Base-by-base conservation (phyloP, 208 protist species). In the Leishmania lainsoni region DNA sequence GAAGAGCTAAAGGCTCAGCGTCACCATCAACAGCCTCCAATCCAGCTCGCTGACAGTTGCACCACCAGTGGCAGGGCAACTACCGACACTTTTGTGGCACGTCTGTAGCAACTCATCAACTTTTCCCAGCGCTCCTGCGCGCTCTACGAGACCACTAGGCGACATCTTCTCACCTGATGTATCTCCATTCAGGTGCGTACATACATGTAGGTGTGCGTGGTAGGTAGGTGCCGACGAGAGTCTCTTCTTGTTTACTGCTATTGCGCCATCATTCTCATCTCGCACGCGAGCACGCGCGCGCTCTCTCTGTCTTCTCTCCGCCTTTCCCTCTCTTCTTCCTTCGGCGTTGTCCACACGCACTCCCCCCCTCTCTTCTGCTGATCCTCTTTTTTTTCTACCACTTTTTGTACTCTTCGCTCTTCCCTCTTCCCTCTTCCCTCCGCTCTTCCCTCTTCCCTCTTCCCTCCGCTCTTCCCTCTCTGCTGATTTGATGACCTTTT, bases 271-370 rank as follows among this genome's bases (percentile, higher is more conserved):
- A 5, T 26, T 48, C 26, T 70, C 56, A 8, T 35, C 12, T 14
- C 35, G 35, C 35, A 39, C 35, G 35, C 35, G 35, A 39, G 35
- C 35, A 3, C 52, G 52, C 58, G 39, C 9, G 16, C 0, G 4
- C 1, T 48, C 5, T 70, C 16, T 70, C 32, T 70, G 35, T 70
- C 12, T 70, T 70, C 17, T 45, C 48, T 17, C 56, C 58, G 76
- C n/a, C 14, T 56, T 45, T 59, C 48, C 48, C 35, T 69, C 66
- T 51, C 61, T 78, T 75, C 32, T 69, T 75, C 10, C 22, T 74
- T 81, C 48, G 49, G 20, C 49, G 1, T 81, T 16, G 5, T 42
- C 48, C 29, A 6, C n/a, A n/a, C 42, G 75, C 26, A 35, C 35
- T 2, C 20, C 29, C 3, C 48, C n/a, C n/a, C n/a, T n/a, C 32